Conservation (phyloP, 106 monocot genomes). For the Triglochin maritima region DNA sequence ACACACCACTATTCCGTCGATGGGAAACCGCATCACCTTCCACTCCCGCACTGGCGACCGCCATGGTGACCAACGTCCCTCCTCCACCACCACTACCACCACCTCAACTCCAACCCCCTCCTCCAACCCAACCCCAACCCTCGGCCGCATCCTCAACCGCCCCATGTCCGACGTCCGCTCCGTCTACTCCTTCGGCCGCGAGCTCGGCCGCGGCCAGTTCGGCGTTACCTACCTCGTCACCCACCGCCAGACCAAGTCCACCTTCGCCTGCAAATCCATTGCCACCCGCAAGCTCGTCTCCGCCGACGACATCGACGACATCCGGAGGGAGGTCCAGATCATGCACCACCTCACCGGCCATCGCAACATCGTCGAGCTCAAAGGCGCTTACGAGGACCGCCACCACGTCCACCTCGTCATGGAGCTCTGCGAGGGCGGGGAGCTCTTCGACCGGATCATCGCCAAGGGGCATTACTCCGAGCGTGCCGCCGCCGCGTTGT, state of each 20-base stretch:
- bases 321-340: constrained; percentile 23
- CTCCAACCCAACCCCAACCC: not conserved
- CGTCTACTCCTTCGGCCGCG: constrained; percentile 13
- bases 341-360: constrained; percentile 26
- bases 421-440: constrained; percentile 65
- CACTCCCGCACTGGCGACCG: not conserved
- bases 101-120: not conserved
- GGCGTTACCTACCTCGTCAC: constrained; percentile 20
- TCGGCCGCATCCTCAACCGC: constrained; percentile 12
- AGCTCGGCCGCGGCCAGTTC: constrained; percentile 26
- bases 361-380: constrained; percentile 21
- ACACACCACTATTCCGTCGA: not conserved
- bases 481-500: constrained; percentile 31
- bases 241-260: constrained; percentile 6
- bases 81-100: not conserved
- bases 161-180: constrained; percentile 14
- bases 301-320: constrained; percentile 10
- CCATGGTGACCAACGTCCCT: not conserved
- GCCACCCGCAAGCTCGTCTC: constrained; percentile 9
- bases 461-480: constrained; percentile 45
- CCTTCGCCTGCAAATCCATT: constrained; percentile 23
- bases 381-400: constrained; percentile 16
- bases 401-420: constrained; percentile 40
- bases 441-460: constrained; percentile 50
- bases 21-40: not conserved